Evolutionary conservation across 2,329 filamentous ascomycete genomes (phyloP).

Genomic region (Cladosporium sphaerospermum): DNA sequence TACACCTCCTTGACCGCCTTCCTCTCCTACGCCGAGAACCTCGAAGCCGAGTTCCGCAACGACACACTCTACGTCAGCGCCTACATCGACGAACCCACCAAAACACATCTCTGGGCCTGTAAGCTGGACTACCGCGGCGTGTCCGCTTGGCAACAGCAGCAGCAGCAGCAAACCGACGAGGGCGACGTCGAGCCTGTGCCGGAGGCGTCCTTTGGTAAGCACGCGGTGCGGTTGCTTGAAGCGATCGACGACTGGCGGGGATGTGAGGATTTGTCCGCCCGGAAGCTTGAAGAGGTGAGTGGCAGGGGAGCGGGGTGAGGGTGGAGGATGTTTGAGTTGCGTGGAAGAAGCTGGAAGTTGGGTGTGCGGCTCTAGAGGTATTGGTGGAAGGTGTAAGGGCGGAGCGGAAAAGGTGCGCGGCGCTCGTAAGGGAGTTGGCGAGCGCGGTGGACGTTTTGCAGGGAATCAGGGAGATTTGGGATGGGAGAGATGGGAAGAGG

Average conservation of each 20-base stretch:
- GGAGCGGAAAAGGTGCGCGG: slow-evolving; percentile 14
- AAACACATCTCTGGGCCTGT: slow-evolving; percentile 9
- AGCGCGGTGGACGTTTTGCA: slow-evolving; percentile 16
- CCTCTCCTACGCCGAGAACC: neutral
- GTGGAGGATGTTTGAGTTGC: slow-evolving; percentile 12
- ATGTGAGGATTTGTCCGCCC: too few relatives aligned
- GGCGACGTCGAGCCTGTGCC: neutral
- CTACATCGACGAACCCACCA: neutral
- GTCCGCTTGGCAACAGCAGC: neutral
- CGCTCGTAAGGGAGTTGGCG: slow-evolving; percentile 16
- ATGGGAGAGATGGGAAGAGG: neutral
- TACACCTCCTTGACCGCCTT: slow-evolving; percentile 7
- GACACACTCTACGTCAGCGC: neutral
- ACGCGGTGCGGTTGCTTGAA: neutral
- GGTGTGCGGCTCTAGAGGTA: slow-evolving; percentile 17
- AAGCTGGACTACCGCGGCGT: slow-evolving; percentile 13
- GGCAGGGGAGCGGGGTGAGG: neutral
- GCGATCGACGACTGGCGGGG: neutral
- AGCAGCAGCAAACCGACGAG: neutral
- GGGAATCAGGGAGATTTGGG: slow-evolving; percentile 16
- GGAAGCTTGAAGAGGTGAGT: neutral
- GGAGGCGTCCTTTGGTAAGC: neutral
- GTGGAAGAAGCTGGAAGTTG: slow-evolving; percentile 14
- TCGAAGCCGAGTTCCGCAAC: slow-evolving; percentile 10
- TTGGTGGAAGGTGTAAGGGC: slow-evolving; percentile 13